Base-by-base conservation (phyloP, 441 rosid species). In the Jatropha multifida region DNA sequence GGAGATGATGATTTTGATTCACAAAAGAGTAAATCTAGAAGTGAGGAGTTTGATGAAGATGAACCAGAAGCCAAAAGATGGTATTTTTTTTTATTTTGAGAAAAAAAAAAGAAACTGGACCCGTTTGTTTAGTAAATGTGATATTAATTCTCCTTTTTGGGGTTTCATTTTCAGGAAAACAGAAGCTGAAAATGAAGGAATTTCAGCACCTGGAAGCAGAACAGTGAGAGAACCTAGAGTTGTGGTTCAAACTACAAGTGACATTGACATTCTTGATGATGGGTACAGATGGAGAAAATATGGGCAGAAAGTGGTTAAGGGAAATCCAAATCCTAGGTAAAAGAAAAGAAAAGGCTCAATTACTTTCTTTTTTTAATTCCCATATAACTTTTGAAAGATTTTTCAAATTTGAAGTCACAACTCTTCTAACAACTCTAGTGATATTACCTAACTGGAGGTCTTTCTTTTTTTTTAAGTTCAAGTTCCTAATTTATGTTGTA, bases 281-380 rank as follows among this genome's bases (percentile, higher is more conserved):
- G 99, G 99, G 0, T 94, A 90, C 49, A 88, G 94, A 78, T 90
- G 97, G 99, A 93, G 99, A 81, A 94, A 94, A 73, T 94, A 95
- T 79, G 98, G 99, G 73, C 99, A 94, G 86, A 94, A 94, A 84
- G 93, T 91, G 8, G 99, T 94, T 60, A 94, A 93, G 72, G 98
- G 98, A 18, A 95, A 95, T 75, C 98, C 97, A 9, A 93, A 93
- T 85, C 98, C 98, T 55, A 88, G 96, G 98, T 94, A 73, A 59
- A 3, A 5, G 6, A 42, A 42, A 5, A 32, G 2, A 32, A 5
- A 42, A 71, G 56, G 48, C 54, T 32, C 66, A 37, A 52, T 55
- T 46, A 15, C 32, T 51, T 37, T 23, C 23, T 23, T 23, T 38
- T n/a, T 20, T 38, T 54, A 1, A 27, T 17, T 7, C 32, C 32